phyloP scores from a whole-genome alignment of 108 stramenopile species.

The Epipyxis sp. region DNA sequence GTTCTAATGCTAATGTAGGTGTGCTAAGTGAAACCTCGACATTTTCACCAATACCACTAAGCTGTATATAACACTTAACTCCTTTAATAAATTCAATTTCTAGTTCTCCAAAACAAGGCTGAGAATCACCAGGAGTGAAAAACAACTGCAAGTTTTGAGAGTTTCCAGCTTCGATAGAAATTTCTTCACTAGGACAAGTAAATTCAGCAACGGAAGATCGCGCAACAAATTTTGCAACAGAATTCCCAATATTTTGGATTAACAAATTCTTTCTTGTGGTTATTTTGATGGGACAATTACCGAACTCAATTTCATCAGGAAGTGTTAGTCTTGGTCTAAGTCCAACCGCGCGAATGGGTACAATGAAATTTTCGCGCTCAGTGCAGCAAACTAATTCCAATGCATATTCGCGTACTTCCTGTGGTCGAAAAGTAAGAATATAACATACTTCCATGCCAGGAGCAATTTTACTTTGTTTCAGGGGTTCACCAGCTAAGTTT shows the following conservation, averaged over 20 bases:
- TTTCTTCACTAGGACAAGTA: slow-evolving; percentile 15
- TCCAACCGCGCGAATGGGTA: slow-evolving; percentile 56
- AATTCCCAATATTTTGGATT: slow-evolving; percentile 57
- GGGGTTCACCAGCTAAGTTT: slow-evolving; percentile 37
- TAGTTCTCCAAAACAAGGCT: neutral
- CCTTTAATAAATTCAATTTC: neutral
- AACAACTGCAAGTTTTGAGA: neutral
- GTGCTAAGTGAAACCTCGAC: slow-evolving; percentile 57
- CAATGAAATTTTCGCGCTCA: slow-evolving; percentile 63
- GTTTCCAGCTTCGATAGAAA: slow-evolving; percentile 3
- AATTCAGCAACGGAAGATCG: slow-evolving; percentile 1
- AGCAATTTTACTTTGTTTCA: slow-evolving; percentile 50
- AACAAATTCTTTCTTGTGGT: slow-evolving; percentile 45
- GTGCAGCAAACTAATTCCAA: slow-evolving; percentile 57
- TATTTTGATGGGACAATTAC: slow-evolving; percentile 51
- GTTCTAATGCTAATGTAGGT: slow-evolving; percentile 47
- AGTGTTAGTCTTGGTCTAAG: slow-evolving; percentile 54
- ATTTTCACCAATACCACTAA: slow-evolving; percentile 50
- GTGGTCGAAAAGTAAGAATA: slow-evolving; percentile 58
- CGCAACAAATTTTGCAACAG: slow-evolving; percentile 43
- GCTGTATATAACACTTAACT: slow-evolving; percentile 35
- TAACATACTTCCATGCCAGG: slow-evolving; percentile 64
- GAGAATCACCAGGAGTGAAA: slow-evolving; percentile 8
- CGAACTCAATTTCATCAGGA: slow-evolving; percentile 57
- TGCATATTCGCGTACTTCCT: slow-evolving; percentile 58